These are phyloP conservation scores for Dryadomyces sulphureus DNA, from an alignment of 2,329 filamentous ascomycete species.

Conservation along the genomic window DNA sequence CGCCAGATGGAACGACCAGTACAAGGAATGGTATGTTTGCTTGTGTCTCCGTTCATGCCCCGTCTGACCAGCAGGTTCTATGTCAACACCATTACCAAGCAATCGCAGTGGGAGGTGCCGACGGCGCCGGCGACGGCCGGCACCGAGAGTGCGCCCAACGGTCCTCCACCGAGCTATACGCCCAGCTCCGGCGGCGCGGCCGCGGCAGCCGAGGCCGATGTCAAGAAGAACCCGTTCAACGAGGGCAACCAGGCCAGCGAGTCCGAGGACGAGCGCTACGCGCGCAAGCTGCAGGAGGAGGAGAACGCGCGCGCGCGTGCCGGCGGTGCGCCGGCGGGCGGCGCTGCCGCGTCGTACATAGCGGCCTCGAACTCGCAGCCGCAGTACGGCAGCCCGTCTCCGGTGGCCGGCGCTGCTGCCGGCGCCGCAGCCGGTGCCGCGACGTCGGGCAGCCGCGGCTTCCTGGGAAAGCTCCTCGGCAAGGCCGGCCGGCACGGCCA, in stretches of 20 bases:
- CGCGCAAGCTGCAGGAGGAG: slow-evolving; percentile 67
- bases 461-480: slow-evolving; percentile 37
- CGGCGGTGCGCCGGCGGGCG: slow-evolving; percentile 14
- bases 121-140: slow-evolving; percentile 43
- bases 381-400: not conserved
- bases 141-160: slow-evolving; percentile 29
- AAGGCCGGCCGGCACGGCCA: slow-evolving; percentile 16
- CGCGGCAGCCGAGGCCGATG: slow-evolving; percentile 33
- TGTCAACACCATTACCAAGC: slow-evolving; percentile 75
- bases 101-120: slow-evolving; percentile 82
- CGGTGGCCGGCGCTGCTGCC: not conserved
- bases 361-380: slow-evolving; percentile 17
- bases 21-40: slow-evolving; percentile 53
- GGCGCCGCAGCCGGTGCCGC: slow-evolving; percentile 1
- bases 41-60: not conserved
- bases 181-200: slow-evolving; percentile 30
- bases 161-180: slow-evolving; percentile 54
- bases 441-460: slow-evolving; percentile 24
- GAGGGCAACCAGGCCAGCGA: slow-evolving; percentile 12
- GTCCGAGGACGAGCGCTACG: slow-evolving; percentile 58
- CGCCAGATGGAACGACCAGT: slow-evolving; percentile 73
- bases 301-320: slow-evolving; percentile 49
- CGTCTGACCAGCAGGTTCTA: slow-evolving; percentile 51
- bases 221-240: slow-evolving; percentile 60
- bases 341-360: slow-evolving; percentile 21